Conservation (phyloP, 257 asterid species). For the Ocimum tenuiflorum region DNA sequence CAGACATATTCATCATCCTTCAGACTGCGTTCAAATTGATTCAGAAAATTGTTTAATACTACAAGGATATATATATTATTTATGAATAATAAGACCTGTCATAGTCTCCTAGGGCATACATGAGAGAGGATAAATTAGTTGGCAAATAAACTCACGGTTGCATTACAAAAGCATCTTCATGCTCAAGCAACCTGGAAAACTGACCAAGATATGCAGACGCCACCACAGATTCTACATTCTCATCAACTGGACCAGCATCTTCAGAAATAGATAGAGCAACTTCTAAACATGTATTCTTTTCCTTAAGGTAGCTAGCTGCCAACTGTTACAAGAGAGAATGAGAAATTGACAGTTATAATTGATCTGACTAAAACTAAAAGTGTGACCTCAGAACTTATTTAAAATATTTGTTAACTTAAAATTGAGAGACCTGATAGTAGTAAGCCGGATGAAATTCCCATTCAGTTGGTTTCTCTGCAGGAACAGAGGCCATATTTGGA, state of each 20-base stretch:
- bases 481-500: slow-evolving; percentile 39
- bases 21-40: slow-evolving; percentile 47
- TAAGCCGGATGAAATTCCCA: slow-evolving; percentile 84
- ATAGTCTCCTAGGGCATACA: neutral
- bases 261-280: slow-evolving; percentile 70
- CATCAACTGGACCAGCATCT: slow-evolving; percentile 47
- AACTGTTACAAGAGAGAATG: slow-evolving; percentile 43
- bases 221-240: slow-evolving; percentile 67
- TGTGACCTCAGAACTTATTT: slow-evolving; percentile 4
- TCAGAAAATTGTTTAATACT: neutral
- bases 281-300: slow-evolving; percentile 64
- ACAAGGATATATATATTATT: neutral
- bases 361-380: neutral
- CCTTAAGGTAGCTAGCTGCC: slow-evolving; percentile 84
- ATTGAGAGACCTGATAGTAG: slow-evolving; percentile 68
- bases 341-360: slow-evolving; percentile 5
- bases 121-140: slow-evolving; percentile 16
- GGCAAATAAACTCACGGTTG: slow-evolving; percentile 63
- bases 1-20: slow-evolving; percentile 65
- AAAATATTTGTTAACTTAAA: neutral
- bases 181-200: slow-evolving; percentile 82
- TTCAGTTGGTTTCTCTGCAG: slow-evolving; percentile 69
- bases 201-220: slow-evolving; percentile 80
- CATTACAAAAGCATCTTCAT: slow-evolving; percentile 44
- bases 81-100: slow-evolving; percentile 12